Evolutionary conservation across 768 basidiomycete species (phyloP).

Genomic region (Lyophyllum atratum): DNA sequence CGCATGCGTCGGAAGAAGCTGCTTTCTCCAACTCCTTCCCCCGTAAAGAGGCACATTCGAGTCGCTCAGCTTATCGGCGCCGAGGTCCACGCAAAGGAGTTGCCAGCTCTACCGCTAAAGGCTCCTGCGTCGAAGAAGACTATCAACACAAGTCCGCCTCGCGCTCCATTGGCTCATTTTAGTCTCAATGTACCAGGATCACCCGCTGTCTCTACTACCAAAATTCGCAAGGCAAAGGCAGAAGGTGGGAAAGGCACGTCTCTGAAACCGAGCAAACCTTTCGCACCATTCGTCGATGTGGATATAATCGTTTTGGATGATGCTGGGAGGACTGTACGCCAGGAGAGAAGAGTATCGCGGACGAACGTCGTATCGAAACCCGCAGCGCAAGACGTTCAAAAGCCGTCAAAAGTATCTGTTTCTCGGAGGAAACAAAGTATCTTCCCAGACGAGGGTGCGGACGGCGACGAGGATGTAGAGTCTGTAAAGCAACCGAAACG

Average conservation of each 20-base stretch:
- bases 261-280: constrained; percentile 37
- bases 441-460: constrained; percentile 9
- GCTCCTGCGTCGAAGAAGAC: constrained; percentile 6
- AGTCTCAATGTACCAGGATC: constrained; percentile 35
- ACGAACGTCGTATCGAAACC: constrained; percentile 42
- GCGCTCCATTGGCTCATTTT: constrained; percentile 34
- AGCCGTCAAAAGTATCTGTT: neutral
- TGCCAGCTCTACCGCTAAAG: constrained; percentile 18
- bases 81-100: constrained; percentile 4
- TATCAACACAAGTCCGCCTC: constrained; percentile 24
- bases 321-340: constrained; percentile 54
- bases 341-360: constrained; percentile 62
- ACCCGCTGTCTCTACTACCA: constrained; percentile 32
- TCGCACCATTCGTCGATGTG: constrained; percentile 55
- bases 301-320: constrained; percentile 72
- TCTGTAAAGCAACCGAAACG: constrained; percentile 28
- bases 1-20: constrained; percentile 40
- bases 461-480: constrained; percentile 24
- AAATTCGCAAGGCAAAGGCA: constrained; percentile 23
- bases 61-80: constrained; percentile 33
- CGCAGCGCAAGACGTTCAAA: constrained; percentile 6
- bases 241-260: constrained; percentile 26
- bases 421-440: neutral
- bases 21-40: constrained; percentile 36
- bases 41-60: constrained; percentile 29